These are phyloP conservation scores for Ophiognomonia clavigignenti-juglandacearum DNA, from an alignment of 2,329 filamentous ascomycete species.

Conservation along the genomic window DNA sequence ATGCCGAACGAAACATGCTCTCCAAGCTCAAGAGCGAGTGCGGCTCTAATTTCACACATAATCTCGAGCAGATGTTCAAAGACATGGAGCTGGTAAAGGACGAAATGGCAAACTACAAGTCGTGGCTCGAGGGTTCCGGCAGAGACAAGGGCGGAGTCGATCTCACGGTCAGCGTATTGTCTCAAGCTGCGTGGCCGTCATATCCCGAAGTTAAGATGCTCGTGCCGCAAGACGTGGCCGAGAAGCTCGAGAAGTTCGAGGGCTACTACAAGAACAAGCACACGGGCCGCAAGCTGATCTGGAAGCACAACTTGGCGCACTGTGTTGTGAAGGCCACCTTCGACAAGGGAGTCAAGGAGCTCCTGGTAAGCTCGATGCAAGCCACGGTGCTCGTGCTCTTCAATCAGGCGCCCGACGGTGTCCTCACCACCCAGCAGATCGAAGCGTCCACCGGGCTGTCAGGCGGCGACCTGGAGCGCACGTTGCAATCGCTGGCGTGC, in stretches of 20 bases:
- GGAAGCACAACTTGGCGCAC: conserved; percentile 92
- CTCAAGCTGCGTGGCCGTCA: conserved; percentile 85
- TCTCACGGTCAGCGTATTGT: conserved; percentile 85
- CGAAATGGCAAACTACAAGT: conserved; percentile 86
- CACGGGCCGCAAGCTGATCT: conserved; percentile 77
- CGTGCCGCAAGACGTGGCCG: conserved; percentile 69
- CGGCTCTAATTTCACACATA: conserved; percentile 90
- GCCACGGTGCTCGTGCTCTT: conserved; percentile 87
- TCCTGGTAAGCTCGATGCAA: conserved; percentile 88
- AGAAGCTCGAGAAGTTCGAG: conserved; percentile 78
- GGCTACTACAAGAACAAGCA: conserved; percentile 85
- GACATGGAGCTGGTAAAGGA: conserved; percentile 91
- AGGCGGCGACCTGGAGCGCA: conserved; percentile 77
- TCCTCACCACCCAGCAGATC: conserved; percentile 72
- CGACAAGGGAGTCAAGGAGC: conserved; percentile 74
- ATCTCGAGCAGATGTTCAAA: conserved; percentile 99
- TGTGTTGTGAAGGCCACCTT: conserved; percentile 82
- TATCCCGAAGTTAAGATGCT: conserved; percentile 68
- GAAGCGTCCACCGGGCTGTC: conserved; percentile 68
- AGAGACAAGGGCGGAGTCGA: conserved; percentile 53
- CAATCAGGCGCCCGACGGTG: conserved; percentile 64
- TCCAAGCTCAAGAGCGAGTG: conserved; percentile 88
- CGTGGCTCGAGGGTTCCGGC: conserved; percentile 49
- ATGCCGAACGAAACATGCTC: conserved; percentile 95
- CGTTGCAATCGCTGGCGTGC: conserved; percentile 90